Evolutionary conservation across 2,329 filamentous ascomycete species (phyloP).

Genomic region (Lasiodiplodia theobromae): DNA sequence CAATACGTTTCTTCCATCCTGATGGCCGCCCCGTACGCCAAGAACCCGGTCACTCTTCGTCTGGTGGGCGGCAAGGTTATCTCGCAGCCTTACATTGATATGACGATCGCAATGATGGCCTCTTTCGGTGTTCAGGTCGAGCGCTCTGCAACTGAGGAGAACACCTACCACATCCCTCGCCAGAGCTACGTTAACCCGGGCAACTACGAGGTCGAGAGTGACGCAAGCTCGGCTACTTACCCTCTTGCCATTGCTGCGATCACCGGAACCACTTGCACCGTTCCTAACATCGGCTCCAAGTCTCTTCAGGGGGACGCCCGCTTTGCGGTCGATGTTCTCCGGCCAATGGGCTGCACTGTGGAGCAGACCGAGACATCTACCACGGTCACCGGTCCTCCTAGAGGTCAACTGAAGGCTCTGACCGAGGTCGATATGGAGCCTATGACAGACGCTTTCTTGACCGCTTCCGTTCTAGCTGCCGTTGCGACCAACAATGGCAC

Average conservation of each 20-base stretch:
- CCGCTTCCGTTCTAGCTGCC: constrained; percentile 89
- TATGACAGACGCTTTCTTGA: constrained; percentile 98
- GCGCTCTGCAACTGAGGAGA: constrained; percentile 76
- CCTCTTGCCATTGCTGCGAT: constrained; percentile 93
- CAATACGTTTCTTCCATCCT: constrained; percentile 97
- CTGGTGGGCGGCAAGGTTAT: constrained; percentile 97
- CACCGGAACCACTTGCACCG: constrained; percentile 91
- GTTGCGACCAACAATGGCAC: constrained; percentile 75
- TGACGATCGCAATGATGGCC: constrained; percentile 98
- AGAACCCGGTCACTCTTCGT: constrained; percentile 86
- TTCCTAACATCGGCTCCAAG: constrained; percentile 92
- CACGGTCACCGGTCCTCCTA: constrained; percentile 86
- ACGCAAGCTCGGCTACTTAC: constrained; percentile 97
- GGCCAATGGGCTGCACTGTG: constrained; percentile 92
- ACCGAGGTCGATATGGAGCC: constrained; percentile 95
- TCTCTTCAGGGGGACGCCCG: constrained; percentile 94
- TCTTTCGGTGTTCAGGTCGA: constrained; percentile 85
- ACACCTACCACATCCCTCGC: constrained; percentile 93
- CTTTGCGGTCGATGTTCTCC: constrained; percentile 88
- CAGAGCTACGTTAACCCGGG: constrained; percentile 82
- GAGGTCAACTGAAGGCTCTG: constrained; percentile 76
- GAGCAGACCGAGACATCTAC: constrained; percentile 85
- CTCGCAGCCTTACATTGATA: constrained; percentile 96
- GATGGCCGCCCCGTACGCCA: constrained; percentile 97
- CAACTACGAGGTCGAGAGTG: constrained; percentile 92